phyloP scores from a whole-genome alignment of 805 yeast genomes.

The Candida awuae region DNA sequence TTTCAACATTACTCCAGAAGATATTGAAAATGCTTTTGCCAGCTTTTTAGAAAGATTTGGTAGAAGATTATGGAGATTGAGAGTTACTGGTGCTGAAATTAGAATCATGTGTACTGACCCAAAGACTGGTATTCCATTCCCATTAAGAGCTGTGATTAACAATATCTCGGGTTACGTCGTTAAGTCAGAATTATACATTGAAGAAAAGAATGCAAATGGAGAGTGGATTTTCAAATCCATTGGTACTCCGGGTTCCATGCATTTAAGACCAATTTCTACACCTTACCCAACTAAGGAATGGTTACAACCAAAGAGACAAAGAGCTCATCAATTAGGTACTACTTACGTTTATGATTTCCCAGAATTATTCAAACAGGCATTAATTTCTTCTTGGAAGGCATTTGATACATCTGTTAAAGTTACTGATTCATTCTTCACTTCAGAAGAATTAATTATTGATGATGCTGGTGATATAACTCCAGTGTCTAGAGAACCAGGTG shows the following conservation, averaged over 20 bases:
- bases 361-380: conserved; percentile 92
- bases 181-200: conserved; percentile 89
- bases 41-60: conserved; percentile 97
- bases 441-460: conserved; percentile 75
- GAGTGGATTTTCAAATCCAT: conserved; percentile 97
- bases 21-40: conserved; percentile 96
- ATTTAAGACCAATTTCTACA: conserved; percentile 87
- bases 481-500: conserved; percentile 92
- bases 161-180: conserved; percentile 97
- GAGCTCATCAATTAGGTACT: conserved; percentile 97
- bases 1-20: conserved; percentile 88
- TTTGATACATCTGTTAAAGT: conserved; percentile 44
- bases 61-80: conserved; percentile 89
- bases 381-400: conserved; percentile 76
- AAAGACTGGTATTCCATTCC: conserved; percentile 80
- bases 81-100: conserved; percentile 96
- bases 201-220: conserved; percentile 83
- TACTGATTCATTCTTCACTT: conserved; percentile 71
- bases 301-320: conserved; percentile 96
- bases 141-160: conserved; percentile 92
- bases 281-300: conserved; percentile 98
- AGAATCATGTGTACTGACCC: conserved; percentile 93
- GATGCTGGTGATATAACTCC: conserved; percentile 79
- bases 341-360: conserved; percentile 99
- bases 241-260: conserved; percentile 96